Conservation (phyloP, 1,284 basidiomycete species). For the Trichosporon sp. region DNA sequence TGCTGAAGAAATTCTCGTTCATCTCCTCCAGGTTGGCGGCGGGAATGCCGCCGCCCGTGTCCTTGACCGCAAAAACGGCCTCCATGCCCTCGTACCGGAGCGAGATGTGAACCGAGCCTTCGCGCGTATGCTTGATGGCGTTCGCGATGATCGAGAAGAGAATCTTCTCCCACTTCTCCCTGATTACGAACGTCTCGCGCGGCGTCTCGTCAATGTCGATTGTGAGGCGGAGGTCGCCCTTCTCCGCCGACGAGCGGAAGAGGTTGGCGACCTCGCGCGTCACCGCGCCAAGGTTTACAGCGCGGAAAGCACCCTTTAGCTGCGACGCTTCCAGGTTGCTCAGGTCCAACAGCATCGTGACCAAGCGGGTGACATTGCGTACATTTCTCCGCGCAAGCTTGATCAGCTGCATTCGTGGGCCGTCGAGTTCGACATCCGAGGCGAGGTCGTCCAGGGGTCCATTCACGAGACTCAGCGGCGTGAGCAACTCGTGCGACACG, state of each 20-base stretch:
- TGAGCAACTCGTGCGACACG: conserved; percentile 55
- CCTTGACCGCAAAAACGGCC: conserved; percentile 49
- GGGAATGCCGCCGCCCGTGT: conserved; percentile 59
- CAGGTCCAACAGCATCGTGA: conserved; percentile 55
- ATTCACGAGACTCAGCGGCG: conserved; percentile 56
- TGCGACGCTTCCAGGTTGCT: conserved; percentile 52
- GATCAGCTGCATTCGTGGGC: conserved; percentile 48
- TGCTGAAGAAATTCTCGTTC: conserved; percentile 56
- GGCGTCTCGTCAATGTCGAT: conserved; percentile 53
- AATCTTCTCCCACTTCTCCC: conserved; percentile 59
- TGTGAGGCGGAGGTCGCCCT: conserved; percentile 46
- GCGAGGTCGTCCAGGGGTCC: conserved; percentile 52
- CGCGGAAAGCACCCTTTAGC: conserved; percentile 52
- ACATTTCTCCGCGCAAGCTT: conserved; percentile 52
- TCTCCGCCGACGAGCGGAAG: conserved; percentile 50
- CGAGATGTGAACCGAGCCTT: conserved; percentile 37
- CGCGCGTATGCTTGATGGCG: conserved; percentile 53
- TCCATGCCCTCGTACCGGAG: conserved; percentile 38
- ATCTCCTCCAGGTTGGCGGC: conserved; percentile 46
- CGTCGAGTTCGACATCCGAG: conserved; percentile 36
- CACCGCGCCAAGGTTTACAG: conserved; percentile 52
- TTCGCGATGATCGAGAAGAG: conserved; percentile 57
- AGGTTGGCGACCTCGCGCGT: conserved; percentile 56
- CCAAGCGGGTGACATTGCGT: conserved; percentile 48
- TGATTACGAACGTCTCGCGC: conserved; percentile 51